Percentiles rank a stretch among this genome's conserved stretches.
These are phyloP conservation scores for Peronospora farinosa DNA, from an alignment of 352 stramenopile genomes.

Conservation along the genomic window DNA sequence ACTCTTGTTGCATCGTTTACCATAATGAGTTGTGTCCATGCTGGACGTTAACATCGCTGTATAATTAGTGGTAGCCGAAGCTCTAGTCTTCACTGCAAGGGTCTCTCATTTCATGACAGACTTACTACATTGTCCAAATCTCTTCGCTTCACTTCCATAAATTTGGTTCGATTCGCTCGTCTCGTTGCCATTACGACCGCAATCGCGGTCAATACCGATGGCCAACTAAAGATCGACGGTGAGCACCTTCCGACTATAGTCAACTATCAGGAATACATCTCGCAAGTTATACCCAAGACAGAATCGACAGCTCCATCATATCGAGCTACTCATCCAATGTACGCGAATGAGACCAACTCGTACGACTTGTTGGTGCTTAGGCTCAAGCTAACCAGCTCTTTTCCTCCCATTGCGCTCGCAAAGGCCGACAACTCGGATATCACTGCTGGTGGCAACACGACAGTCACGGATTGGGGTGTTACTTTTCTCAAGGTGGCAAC, in stretches of 20 bases:
- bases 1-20: background rate
- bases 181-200: constrained; percentile 19
- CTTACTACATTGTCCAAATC: constrained; percentile 19
- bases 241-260: constrained; percentile 19
- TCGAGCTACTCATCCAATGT: constrained; percentile 46
- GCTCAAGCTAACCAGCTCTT: constrained; percentile 33
- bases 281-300: constrained; percentile 14
- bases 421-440: constrained; percentile 25
- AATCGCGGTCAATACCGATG: constrained; percentile 15
- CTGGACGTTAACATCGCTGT: background rate
- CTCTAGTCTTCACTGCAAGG: background rate
- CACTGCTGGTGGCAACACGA: constrained; percentile 23
- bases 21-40: constrained; percentile 8
- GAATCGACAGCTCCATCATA: constrained; percentile 11
- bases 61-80: background rate
- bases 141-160: constrained; percentile 9
- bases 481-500: constrained; percentile 15
- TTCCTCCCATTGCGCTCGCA: constrained; percentile 32
- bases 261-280: constrained; percentile 27
- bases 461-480: constrained; percentile 38
- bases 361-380: constrained; percentile 59
- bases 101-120: background rate
- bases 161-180: constrained; percentile 7
- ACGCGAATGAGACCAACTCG: constrained; percentile 30
- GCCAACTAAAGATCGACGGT: constrained; percentile 10